A percentile compares a stretch with the other conserved stretches of the same genome.
These are phyloP conservation scores for Monilinia vaccinii-corymbosi DNA, from an alignment of 2,329 filamentous ascomycete genomes.

Conservation along the genomic window DNA sequence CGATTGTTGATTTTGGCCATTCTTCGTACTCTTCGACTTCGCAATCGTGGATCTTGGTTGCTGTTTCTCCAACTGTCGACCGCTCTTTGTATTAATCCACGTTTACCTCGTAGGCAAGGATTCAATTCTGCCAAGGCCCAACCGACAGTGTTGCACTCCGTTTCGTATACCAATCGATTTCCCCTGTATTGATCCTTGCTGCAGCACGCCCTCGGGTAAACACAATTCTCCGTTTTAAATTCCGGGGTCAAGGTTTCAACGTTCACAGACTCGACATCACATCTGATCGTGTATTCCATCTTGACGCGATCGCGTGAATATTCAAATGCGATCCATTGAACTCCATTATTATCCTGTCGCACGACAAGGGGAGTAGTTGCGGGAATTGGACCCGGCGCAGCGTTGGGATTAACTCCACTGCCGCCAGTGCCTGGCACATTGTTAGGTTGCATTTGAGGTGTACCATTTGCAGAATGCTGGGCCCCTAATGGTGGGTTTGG, in stretches of 20 bases:
- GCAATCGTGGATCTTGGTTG: conserved; percentile 86
- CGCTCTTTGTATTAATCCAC: conserved; percentile 89
- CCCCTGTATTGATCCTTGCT: conserved; percentile 93
- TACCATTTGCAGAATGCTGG: conserved; percentile 32
- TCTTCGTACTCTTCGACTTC: conserved; percentile 83
- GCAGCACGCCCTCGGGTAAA: conserved; percentile 92
- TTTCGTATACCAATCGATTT: conserved; percentile 93
- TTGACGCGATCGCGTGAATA: conserved; percentile 96
- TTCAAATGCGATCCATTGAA: conserved; percentile 98
- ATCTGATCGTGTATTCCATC: conserved; percentile 99
- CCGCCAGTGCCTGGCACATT: conserved; percentile 34
- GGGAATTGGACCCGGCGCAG: conserved; percentile 90
- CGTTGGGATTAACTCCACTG: conserved; percentile 68
- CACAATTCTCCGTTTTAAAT: conserved; percentile 97
- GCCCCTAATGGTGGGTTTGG: conserved; percentile 42
- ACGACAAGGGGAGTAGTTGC: conserved; percentile 93
- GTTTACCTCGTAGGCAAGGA: conserved; percentile 80
- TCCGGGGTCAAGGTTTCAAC: conserved; percentile 76
- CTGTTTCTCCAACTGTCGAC: conserved; percentile 99
- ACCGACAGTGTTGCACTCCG: conserved; percentile 98
- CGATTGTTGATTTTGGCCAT: conserved; percentile 94
- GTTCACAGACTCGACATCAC: conserved; percentile 93
- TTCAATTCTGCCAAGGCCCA: conserved; percentile 95
- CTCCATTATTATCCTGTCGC: conserved; percentile 87
- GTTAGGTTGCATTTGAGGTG: conserved; percentile 37